Percentiles rank a stretch among this genome's conserved stretches.
Conservation (phyloP, 371 early-diverging fungal species). For the Mucor ambiguus region DNA sequence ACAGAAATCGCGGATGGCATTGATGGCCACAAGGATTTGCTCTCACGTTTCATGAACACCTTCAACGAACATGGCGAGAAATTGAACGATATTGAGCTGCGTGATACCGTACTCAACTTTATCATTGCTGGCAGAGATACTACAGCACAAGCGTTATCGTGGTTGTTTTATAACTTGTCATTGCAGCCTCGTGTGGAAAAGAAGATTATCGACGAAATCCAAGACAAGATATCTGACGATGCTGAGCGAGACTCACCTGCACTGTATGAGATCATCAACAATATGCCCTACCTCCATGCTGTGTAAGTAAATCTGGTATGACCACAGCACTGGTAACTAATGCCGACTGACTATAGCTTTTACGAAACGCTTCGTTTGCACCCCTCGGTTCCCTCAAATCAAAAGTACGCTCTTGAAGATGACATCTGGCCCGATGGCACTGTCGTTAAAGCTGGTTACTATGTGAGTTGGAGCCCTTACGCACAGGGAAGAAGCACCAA, state of each 20-base stretch:
- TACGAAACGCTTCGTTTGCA: conserved; percentile 60
- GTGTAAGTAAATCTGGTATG: too few relatives aligned
- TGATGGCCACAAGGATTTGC: conserved; percentile 32
- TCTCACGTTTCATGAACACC: conserved; percentile 40
- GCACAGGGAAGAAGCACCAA: conserved; percentile 55
- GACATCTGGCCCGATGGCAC: conserved; percentile 68
- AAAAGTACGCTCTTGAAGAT: conserved; percentile 61
- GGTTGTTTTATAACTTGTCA: conserved; percentile 60
- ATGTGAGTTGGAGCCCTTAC: conserved; percentile 52
- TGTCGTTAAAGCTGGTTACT: conserved; percentile 50
- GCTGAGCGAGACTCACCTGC: conserved; percentile 35
- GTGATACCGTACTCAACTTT: conserved; percentile 56
- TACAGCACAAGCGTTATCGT: conserved; percentile 72
- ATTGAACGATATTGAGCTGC: conserved; percentile 44
- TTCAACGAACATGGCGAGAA: conserved; percentile 40
- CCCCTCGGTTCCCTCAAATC: conserved; percentile 63
- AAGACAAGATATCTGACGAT: conserved; percentile 31
- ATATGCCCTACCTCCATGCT: conserved; percentile 26
- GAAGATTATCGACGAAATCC: conserved; percentile 52
- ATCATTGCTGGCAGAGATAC: conserved; percentile 70
- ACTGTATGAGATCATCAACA: conserved; percentile 50
- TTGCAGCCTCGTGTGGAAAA: conserved; percentile 47
- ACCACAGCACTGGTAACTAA: too few relatives aligned
- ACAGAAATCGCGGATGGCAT: conserved; percentile 26
- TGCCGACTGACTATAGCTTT: too few relatives aligned